phyloP scores from a whole-genome alignment of 352 stramenopile genomes.

The Elongisporangium prolatum region DNA sequence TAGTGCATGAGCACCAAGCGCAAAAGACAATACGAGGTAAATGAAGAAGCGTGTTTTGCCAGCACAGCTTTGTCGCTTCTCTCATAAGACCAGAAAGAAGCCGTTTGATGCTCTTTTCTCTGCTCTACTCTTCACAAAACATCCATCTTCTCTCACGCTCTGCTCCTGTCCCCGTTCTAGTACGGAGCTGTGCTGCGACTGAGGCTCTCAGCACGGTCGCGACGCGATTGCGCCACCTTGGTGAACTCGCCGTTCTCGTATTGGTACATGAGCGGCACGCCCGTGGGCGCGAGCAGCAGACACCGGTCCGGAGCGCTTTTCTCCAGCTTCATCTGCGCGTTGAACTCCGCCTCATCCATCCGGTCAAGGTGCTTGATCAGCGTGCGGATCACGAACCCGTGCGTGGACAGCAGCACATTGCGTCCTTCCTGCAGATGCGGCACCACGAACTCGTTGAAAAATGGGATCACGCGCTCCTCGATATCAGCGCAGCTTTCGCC shows the following conservation, averaged over 20 bases:
- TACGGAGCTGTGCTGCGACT: constrained; percentile 68
- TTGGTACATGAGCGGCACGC: constrained; percentile 81
- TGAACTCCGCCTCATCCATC: constrained; percentile 73
- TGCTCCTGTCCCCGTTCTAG: constrained; percentile 16
- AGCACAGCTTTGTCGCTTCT: not conserved
- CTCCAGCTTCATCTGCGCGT: constrained; percentile 81
- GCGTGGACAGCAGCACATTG: constrained; percentile 77
- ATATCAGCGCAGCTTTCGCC: constrained; percentile 82
- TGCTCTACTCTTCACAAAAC: not conserved
- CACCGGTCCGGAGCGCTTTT: constrained; percentile 73
- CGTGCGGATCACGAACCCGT: constrained; percentile 83
- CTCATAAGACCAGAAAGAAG: not conserved
- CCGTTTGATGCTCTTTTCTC: not conserved
- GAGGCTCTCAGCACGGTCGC: constrained; percentile 69
- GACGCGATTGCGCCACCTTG: constrained; percentile 67
- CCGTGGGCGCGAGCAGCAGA: constrained; percentile 66
- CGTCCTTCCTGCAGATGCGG: constrained; percentile 64
- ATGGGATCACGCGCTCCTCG: constrained; percentile 68
- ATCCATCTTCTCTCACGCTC: not conserved
- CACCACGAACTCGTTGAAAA: constrained; percentile 73
- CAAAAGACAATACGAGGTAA: not conserved
- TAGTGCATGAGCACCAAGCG: not conserved
- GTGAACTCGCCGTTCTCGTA: constrained; percentile 66
- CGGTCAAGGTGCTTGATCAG: constrained; percentile 81
- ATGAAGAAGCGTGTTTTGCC: not conserved